Conservation (phyloP, 2,329 filamentous ascomycete genomes). For the Conoideocrella luteorostrata region DNA sequence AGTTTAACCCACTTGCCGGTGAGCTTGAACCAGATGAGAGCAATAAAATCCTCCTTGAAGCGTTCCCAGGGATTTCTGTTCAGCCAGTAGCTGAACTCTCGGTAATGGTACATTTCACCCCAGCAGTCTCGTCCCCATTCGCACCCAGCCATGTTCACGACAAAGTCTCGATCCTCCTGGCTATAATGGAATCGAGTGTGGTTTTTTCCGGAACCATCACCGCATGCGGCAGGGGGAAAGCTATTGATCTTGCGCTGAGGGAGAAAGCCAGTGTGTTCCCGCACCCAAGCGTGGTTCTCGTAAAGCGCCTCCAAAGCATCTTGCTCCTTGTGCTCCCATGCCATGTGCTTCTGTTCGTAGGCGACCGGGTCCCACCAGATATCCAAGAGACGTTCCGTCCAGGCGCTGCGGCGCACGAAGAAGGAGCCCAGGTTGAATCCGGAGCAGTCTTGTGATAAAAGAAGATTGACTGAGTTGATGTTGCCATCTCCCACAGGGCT, state of each 20-base stretch:
- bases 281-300: constrained; percentile 83
- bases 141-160: constrained; percentile 98
- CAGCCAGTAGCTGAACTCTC: constrained; percentile 81
- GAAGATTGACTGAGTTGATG: constrained; percentile 72
- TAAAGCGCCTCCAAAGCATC: constrained; percentile 93
- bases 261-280: constrained; percentile 81
- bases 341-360: constrained; percentile 98
- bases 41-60: constrained; percentile 61
- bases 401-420: constrained; percentile 77
- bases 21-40: constrained; percentile 55
- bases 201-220: constrained; percentile 56
- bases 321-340: constrained; percentile 98
- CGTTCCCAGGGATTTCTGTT: constrained; percentile 78
- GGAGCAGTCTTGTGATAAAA: constrained; percentile 87
- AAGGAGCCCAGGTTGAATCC: constrained; percentile 97
- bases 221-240: constrained; percentile 86
- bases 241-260: constrained; percentile 90
- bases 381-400: constrained; percentile 87
- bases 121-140: constrained; percentile 96
- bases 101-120: constrained; percentile 95
- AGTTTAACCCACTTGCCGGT: constrained; percentile 56
- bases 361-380: constrained; percentile 98
- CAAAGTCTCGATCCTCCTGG: constrained; percentile 77
- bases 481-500: constrained; percentile 74
- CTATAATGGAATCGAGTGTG: constrained; percentile 80